Evolutionary conservation across 495 filamentous ascomycete genomes (phyloP).

Genomic region (Penicillium coprophilum): DNA sequence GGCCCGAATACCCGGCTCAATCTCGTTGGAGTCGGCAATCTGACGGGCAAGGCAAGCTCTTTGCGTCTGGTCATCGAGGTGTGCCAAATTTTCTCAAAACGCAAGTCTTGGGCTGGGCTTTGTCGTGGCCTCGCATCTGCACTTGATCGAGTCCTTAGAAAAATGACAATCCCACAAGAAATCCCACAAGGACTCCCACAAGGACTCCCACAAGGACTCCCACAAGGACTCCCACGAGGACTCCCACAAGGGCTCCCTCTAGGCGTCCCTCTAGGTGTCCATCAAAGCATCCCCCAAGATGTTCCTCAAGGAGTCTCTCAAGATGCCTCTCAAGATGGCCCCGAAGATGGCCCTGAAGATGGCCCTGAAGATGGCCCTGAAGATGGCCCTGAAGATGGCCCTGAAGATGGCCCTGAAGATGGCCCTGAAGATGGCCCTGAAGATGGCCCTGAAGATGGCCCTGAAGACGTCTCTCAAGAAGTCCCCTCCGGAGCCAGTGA

Average conservation of each 20-base stretch:
- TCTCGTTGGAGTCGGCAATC: neutral
- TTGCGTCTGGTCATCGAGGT: neutral
- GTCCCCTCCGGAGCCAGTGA: neutral
- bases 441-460: too few relatives aligned
- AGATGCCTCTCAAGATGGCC: too few relatives aligned
- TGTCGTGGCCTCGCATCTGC: neutral
- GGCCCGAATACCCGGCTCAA: neutral
- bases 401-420: too few relatives aligned
- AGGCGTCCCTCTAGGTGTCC: too few relatives aligned
- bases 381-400: too few relatives aligned
- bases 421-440: too few relatives aligned
- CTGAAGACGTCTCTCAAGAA: too few relatives aligned
- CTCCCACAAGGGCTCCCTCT: neutral
- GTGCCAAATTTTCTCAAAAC: neutral
- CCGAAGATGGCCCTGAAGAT: too few relatives aligned
- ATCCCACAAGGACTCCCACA: neutral
- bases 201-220: neutral
- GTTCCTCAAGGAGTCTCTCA: too few relatives aligned
- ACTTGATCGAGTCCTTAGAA: neutral
- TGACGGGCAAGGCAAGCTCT: constrained; percentile 1
- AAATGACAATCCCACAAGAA: neutral
- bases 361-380: too few relatives aligned
- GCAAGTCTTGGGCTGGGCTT: neutral
- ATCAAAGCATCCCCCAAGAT: too few relatives aligned
- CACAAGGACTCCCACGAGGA: neutral